Evolutionary conservation across 768 basidiomycete species (phyloP).

Genomic region (Boletus fagicola): DNA sequence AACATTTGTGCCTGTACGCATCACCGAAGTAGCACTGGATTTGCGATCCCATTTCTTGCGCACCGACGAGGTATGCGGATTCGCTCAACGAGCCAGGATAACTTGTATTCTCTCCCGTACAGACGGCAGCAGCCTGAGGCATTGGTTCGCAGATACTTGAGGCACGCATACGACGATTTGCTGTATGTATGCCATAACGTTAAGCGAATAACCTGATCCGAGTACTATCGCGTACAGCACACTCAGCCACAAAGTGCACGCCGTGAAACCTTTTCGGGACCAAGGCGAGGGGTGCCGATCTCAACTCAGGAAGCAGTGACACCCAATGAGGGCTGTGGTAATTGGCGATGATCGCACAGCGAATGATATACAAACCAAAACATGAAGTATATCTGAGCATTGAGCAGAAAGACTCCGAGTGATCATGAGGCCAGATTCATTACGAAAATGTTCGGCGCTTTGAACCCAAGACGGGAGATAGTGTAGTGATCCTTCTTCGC

Average conservation of each 20-base stretch:
- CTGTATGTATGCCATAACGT: slow-evolving; percentile 21
- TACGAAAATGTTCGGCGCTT: slow-evolving; percentile 76
- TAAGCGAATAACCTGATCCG: too few species aligned
- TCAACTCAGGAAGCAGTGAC: neutral
- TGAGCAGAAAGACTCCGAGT: neutral
- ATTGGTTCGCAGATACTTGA: slow-evolving; percentile 82
- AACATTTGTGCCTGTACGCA: slow-evolving; percentile 76
- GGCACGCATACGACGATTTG: slow-evolving; percentile 78
- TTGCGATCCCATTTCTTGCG: slow-evolving; percentile 74
- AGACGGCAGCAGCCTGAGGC: slow-evolving; percentile 61
- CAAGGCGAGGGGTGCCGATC: neutral
- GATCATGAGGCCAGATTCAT: slow-evolving; percentile 57
- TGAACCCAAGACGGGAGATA: slow-evolving; percentile 62
- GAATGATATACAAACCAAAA: slow-evolving; percentile 11
- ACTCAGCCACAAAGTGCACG: neutral
- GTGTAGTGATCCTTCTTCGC: slow-evolving; percentile 59
- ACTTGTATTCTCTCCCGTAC: neutral
- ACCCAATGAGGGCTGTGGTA: neutral
- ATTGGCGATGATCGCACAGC: neutral
- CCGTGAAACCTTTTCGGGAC: neutral
- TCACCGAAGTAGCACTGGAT: slow-evolving; percentile 62
- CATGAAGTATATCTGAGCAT: slow-evolving; percentile 4
- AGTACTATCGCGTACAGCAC: neutral
- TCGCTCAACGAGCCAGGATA: neutral
- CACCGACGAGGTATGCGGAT: slow-evolving; percentile 55